Conservation (phyloP, 2,329 filamentous ascomycete genomes). For the Emergomyces orientalis region DNA sequence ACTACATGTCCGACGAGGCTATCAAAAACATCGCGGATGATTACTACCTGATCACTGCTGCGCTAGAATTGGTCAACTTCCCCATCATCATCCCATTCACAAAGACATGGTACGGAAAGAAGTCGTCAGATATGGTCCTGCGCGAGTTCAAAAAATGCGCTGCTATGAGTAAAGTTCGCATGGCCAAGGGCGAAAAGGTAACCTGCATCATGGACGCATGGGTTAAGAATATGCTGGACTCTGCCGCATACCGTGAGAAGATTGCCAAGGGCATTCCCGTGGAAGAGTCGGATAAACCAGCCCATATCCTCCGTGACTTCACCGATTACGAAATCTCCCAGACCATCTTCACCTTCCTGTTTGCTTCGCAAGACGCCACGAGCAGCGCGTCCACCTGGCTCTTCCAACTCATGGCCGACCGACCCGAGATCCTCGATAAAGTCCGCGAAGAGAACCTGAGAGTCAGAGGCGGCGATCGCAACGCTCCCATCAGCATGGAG, state of each 20-base stretch:
- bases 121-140: conserved; percentile 84
- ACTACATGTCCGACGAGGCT: conserved; percentile 84
- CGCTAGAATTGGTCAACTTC: conserved; percentile 95
- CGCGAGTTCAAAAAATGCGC: conserved; percentile 84
- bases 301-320: conserved; percentile 74
- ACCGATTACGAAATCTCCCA: conserved; percentile 84
- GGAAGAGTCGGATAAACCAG: conserved; percentile 67
- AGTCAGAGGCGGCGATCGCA: conserved; percentile 63
- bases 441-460: conserved; percentile 83
- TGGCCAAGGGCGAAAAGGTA: conserved; percentile 76
- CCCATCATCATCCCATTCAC: conserved; percentile 92
- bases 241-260: conserved; percentile 69
- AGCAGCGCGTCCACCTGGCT: conserved; percentile 90
- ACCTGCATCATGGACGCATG: conserved; percentile 94
- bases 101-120: conserved; percentile 95
- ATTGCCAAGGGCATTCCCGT: conserved; percentile 61
- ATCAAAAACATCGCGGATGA: conserved; percentile 93
- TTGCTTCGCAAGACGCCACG: conserved; percentile 94
- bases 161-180: conserved; percentile 84
- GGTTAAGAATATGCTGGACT: conserved; percentile 81
- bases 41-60: conserved; percentile 93
- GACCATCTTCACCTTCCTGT: conserved; percentile 92
- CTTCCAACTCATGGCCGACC: conserved; percentile 88
- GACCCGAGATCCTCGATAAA: conserved; percentile 82
- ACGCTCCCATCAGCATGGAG: conserved; percentile 66